Percentiles rank a stretch among this genome's conserved stretches.
Conservation (phyloP, 345 rosid genomes). For the Zanthoxylum bungeanum region DNA sequence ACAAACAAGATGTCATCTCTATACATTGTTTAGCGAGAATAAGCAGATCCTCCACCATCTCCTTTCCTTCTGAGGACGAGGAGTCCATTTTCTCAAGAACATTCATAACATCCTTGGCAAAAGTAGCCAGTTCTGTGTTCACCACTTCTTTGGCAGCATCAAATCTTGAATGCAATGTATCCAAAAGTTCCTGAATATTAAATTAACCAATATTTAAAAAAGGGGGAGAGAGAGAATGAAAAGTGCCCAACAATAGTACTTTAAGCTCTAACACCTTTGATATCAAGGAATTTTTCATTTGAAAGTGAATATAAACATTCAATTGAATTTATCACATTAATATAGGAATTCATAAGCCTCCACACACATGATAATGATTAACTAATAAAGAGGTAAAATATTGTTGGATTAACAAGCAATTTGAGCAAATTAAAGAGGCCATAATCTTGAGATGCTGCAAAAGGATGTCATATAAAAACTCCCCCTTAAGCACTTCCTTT, state of each 20-base stretch:
- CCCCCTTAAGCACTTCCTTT: background rate
- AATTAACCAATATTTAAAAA: background rate
- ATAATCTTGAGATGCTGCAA: background rate
- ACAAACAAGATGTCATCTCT: conserved; percentile 57
- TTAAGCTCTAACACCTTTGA: background rate
- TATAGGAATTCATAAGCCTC: background rate
- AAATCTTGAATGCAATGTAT: conserved; percentile 64
- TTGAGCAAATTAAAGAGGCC: background rate
- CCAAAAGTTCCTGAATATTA: conserved; percentile 58
- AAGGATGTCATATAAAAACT: conserved; percentile 5
- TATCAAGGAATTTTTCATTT: background rate
- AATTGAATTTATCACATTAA: background rate
- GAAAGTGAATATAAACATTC: background rate
- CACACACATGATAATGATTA: background rate
- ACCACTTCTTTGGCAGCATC: conserved; percentile 69
- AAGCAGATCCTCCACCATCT: conserved; percentile 58
- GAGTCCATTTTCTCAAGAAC: conserved; percentile 49
- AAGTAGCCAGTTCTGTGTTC: conserved; percentile 52
- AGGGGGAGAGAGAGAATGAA: background rate
- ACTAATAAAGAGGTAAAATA: background rate
- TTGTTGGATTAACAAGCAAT: background rate
- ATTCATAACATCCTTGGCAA: conserved; percentile 55
- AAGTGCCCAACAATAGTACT: background rate
- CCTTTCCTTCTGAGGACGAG: conserved; percentile 46
- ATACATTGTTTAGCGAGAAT: conserved; percentile 51